A percentile compares a stretch with the other conserved stretches of the same genome.
phyloP scores from a whole-genome alignment of 1,284 basidiomycete species.

The Microbotryomycetes sp. region DNA sequence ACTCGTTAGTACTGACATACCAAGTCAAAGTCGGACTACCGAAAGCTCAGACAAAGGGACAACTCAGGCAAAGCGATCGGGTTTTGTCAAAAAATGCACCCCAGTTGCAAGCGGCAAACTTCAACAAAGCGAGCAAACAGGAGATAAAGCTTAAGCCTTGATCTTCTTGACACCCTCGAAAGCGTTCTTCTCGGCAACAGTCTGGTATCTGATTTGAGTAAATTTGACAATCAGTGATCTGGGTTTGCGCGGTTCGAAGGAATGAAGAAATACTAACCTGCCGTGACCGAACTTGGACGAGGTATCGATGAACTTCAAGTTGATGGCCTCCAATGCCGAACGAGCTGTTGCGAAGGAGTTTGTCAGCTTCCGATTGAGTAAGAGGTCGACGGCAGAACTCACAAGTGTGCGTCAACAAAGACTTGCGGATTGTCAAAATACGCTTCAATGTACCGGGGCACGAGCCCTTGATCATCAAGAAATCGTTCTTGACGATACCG shows the following conservation, averaged over 20 bases:
- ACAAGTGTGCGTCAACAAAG: constrained; percentile 40
- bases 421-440: constrained; percentile 75
- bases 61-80: no score
- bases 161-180: constrained; percentile 49
- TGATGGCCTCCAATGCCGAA: constrained; percentile 89
- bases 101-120: no score
- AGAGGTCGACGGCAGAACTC: no score
- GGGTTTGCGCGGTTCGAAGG: neutral
- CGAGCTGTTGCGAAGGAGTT: no score
- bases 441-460: constrained; percentile 96
- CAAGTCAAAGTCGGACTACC: no score
- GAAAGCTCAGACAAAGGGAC: no score
- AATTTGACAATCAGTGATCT: constrained; percentile 32
- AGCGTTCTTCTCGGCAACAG: constrained; percentile 85
- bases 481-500: constrained; percentile 98
- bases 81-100: no score
- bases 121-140: neutral
- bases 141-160: constrained; percentile 17
- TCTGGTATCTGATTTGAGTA: constrained; percentile 91
- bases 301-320: constrained; percentile 98
- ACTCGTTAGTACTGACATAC: no score
- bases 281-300: constrained; percentile 78
- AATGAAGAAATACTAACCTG: constrained; percentile 13
- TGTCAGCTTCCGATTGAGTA: constrained; percentile 55
- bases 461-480: constrained; percentile 78